Base-by-base conservation (phyloP, 768 basidiomycete species). In the Kwoniella heveanensis region DNA sequence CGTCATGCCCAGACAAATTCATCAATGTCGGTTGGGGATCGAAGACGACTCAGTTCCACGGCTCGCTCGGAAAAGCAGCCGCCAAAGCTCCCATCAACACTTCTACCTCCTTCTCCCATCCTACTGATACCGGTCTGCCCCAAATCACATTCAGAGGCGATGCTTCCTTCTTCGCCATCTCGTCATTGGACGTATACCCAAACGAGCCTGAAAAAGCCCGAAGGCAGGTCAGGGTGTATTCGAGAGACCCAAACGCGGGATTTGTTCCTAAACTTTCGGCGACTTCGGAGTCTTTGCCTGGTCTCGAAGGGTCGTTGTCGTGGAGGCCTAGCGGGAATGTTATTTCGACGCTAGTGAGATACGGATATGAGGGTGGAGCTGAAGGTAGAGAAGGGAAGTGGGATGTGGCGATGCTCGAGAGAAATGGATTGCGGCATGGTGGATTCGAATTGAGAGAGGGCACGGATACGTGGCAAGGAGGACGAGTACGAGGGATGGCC, bases 21-120 rank as follows among this genome's bases (percentile, higher is more conserved):
- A 92, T 97, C 72, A 91, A 94, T 71, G 92, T 97, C 63, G 96
- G 96, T 17, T 99, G 96, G 96, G 96, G 96, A 44, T 90, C 90
- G 1, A 95, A 94, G 74, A 85, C 90, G 77, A 98, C 96, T 0
- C 96, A 99, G 74, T 99, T 99, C 77, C 93, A 97, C 70, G 96
- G 96, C 10, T 95, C 93, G 0, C 83, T 92, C 3, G 95, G 96
- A 19, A 97, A 97, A 78, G 81, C 85, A 1, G 89, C 90, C 24
- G 90, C 91, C 0, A 85, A 86, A 66, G 83, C 85, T 26, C 68
- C 80, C 12, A 67, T 77, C 65, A 26, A 81, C 84, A 69, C 80
- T 17, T 81, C 85, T 21, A 81, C 83, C 8, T 88, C 68, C 5
- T 56, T 67, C 13, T 59, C 76, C 12, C 70, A 86, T 67, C 87